These are phyloP conservation scores for Candida boleticola DNA, from an alignment of 805 yeast genomes.

Conservation along the genomic window DNA sequence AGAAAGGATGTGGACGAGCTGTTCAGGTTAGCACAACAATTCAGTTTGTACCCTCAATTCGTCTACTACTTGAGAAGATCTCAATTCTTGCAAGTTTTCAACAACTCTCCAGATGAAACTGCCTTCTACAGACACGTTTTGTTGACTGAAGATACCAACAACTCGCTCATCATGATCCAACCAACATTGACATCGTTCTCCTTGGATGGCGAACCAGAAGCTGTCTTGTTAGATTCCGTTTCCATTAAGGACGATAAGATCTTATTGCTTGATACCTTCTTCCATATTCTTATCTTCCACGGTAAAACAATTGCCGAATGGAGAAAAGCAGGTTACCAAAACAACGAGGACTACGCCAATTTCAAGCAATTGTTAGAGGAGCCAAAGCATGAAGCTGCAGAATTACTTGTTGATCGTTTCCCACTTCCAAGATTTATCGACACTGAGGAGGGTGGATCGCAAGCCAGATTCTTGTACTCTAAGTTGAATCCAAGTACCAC, in stretches of 20 bases:
- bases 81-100: slow-evolving; percentile 92
- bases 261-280: slow-evolving; percentile 88
- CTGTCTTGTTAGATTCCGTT: slow-evolving; percentile 89
- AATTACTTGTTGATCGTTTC: slow-evolving; percentile 86
- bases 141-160: slow-evolving; percentile 86
- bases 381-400: slow-evolving; percentile 91
- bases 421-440: slow-evolving; percentile 97
- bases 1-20: slow-evolving; percentile 80
- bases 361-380: slow-evolving; percentile 83
- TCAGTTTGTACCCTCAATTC: slow-evolving; percentile 90
- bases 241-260: slow-evolving; percentile 88
- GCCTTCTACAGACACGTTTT: slow-evolving; percentile 94
- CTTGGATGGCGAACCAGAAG: slow-evolving; percentile 76
- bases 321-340: slow-evolving; percentile 95
- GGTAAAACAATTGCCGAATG: slow-evolving; percentile 94
- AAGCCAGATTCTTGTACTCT: slow-evolving; percentile 93
- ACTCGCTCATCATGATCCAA: slow-evolving; percentile 94
- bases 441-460: slow-evolving; percentile 98
- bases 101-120: slow-evolving; percentile 98
- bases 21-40: slow-evolving; percentile 79
- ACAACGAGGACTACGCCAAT: slow-evolving; percentile 83
- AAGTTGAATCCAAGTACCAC: slow-evolving; percentile 93
- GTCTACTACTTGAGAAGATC: slow-evolving; percentile 94
- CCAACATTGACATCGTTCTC: slow-evolving; percentile 89
- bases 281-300: slow-evolving; percentile 92